Evolutionary conservation across 345 rosid species (phyloP), one percentile per base, ranked within the genome.

Genomic region (Jatropha curcas): DNA sequence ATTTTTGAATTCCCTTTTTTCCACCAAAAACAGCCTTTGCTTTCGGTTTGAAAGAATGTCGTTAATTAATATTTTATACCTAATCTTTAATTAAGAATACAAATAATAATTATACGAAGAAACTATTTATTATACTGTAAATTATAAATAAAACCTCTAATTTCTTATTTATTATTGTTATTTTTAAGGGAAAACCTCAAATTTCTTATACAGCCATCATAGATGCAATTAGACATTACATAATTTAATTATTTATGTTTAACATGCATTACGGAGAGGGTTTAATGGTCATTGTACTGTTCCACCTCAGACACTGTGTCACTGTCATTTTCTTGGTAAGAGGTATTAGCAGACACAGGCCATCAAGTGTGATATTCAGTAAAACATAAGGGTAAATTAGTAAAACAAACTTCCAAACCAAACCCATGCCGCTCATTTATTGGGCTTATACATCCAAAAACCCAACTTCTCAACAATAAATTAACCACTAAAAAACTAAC

Each of bases 31-130:
- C 16, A 33, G 17, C 4, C 37, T 46, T 62, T 61, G 33, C 68
- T 71, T 71, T 71, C 68, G 75, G 68, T 71, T 48, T 20, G 35
- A 51, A 28, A 50, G 7, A 41, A 19, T 17, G 41, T 7, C 34
- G 8, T 31, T 60, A 60, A 60, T 60, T 33, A 33, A 31, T 60
- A 60, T 25, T 33, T 33, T 14, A 59, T 28, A 30, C n/a, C 35
- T 30, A 59, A 31, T n/a, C 6, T 14, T 59, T 35, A 3, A 35
- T 35, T 35, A 35, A 35, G 7, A 4, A 35, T 35, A 35, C 7
- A 35, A 35, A 35, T 35, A 5, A 35, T 35, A 35, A n/a, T n/a
- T 35, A 35, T 35, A 35, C 7, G 7, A 4, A 35, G 4, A 35
- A 35, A 0, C 39, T 0, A 35, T n/a, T n/a, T n/a, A n/a, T n/a